Evolutionary conservation across 1,139 yeast genomes (phyloP).

Genomic region (Candida labiduridarum): DNA sequence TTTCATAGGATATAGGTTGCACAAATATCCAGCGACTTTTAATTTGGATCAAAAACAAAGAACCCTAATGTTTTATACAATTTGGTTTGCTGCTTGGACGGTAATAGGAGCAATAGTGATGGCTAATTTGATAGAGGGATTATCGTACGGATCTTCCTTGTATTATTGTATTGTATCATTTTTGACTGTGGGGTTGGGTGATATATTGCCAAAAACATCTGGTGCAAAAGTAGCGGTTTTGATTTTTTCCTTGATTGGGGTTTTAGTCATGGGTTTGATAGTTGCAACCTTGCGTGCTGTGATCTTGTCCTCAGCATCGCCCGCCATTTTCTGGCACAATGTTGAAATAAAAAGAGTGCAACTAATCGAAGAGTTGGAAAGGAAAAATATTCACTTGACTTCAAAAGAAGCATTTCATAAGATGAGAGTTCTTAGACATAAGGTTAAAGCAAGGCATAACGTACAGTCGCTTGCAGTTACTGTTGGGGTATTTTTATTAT

Average conservation of each 20-base stretch:
- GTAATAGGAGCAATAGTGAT: slow-evolving; percentile 64
- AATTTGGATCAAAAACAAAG: slow-evolving; percentile 69
- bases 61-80: slow-evolving; percentile 69
- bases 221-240: slow-evolving; percentile 61
- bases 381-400: slow-evolving; percentile 23
- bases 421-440: slow-evolving; percentile 52
- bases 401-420: slow-evolving; percentile 50
- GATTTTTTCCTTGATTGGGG: slow-evolving; percentile 68
- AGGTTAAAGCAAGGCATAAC: slow-evolving; percentile 34
- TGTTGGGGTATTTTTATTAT: slow-evolving; percentile 49
- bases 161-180: slow-evolving; percentile 74
- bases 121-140: slow-evolving; percentile 27
- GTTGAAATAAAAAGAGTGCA: slow-evolving; percentile 42
- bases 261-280: slow-evolving; percentile 70
- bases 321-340: slow-evolving; percentile 65
- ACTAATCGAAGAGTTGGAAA: slow-evolving; percentile 19
- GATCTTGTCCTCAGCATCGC: slow-evolving; percentile 58
- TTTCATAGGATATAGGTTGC: slow-evolving; percentile 57
- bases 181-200: slow-evolving; percentile 82
- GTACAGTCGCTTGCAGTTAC: slow-evolving; percentile 41
- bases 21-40: slow-evolving; percentile 68
- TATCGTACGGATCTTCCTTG: slow-evolving; percentile 62
- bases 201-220: slow-evolving; percentile 54
- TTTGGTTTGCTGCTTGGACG: slow-evolving; percentile 67
- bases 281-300: slow-evolving; percentile 70